phyloP scores from a whole-genome alignment of 129 eudicot species.

The Flaveria sonorensis region DNA sequence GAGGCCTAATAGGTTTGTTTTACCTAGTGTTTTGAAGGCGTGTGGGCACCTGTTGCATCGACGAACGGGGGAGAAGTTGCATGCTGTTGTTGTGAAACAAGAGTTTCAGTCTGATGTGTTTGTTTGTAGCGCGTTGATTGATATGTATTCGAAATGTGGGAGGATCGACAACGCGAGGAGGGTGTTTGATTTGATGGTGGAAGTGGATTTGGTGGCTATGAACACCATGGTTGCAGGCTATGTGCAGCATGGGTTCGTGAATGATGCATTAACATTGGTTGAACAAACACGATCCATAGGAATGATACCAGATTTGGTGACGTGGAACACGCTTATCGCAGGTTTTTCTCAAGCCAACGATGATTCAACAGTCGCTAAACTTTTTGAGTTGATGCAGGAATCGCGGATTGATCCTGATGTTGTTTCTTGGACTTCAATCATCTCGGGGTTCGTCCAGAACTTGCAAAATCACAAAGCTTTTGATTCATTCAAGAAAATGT shows the following conservation, averaged over 20 bases:
- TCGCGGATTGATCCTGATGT: constrained; percentile 64
- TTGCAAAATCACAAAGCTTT: constrained; percentile 57
- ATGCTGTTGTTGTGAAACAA: constrained; percentile 46
- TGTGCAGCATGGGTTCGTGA: constrained; percentile 58
- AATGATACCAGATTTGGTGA: constrained; percentile 60
- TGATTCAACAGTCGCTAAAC: constrained; percentile 45
- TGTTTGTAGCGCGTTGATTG: constrained; percentile 61
- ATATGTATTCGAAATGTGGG: constrained; percentile 84
- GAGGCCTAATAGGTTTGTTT: constrained; percentile 45
- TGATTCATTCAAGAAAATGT: constrained; percentile 53
- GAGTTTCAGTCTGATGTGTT: constrained; percentile 54
- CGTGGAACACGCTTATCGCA: constrained; percentile 72
- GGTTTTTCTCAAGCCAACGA: constrained; percentile 74
- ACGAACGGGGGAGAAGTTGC: constrained; percentile 55
- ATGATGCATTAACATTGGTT: constrained; percentile 63
- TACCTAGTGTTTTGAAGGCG: constrained; percentile 82
- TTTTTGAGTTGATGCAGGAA: constrained; percentile 46
- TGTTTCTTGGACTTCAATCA: constrained; percentile 77
- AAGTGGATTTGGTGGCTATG: constrained; percentile 64
- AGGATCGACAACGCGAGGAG: constrained; percentile 43
- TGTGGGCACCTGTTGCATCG: constrained; percentile 60
- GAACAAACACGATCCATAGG: constrained; percentile 43
- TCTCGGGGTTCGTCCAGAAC: constrained; percentile 70
- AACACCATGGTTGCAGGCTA: constrained; percentile 79
- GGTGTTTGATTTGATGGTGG: constrained; percentile 62